Percentiles rank a stretch among this genome's conserved stretches.
phyloP scores from a whole-genome alignment of 2,329 filamentous ascomycete genomes.

The Aspergillus caelatus region DNA sequence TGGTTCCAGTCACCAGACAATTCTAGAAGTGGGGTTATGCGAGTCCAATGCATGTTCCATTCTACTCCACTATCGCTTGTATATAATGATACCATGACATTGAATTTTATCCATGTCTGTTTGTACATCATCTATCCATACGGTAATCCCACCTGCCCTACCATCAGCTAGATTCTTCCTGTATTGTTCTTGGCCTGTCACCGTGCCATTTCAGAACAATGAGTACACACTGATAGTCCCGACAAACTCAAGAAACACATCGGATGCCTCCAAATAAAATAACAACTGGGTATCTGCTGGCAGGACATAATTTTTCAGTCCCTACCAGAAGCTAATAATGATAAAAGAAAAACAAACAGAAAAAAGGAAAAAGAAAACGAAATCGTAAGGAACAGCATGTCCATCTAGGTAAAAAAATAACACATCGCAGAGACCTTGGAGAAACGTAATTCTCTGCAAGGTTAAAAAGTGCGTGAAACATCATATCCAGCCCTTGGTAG shows the following conservation, averaged over 20 bases:
- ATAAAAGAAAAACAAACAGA: background rate
- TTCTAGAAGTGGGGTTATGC: background rate
- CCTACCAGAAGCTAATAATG: constrained; percentile 22
- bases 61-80: background rate
- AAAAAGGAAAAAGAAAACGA: background rate
- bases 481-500: background rate
- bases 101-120: background rate
- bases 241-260: constrained; percentile 9
- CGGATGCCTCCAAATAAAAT: constrained; percentile 10
- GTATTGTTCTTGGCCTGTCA: background rate
- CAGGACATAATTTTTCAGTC: constrained; percentile 18
- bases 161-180: background rate
- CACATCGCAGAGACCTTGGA: constrained; percentile 19
- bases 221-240: background rate
- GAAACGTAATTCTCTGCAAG: background rate
- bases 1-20: background rate
- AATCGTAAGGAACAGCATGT: constrained; percentile 9
- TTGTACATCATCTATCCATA: background rate
- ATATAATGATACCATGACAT: background rate
- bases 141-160: background rate
- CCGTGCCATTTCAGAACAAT: background rate
- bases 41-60: background rate
- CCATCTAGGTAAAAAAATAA: constrained; percentile 18
- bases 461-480: background rate
- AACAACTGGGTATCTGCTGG: constrained; percentile 40